Evolutionary conservation across 202 grass and related monocot genomes (phyloP).

Genomic region (Eragrostis tef): DNA sequence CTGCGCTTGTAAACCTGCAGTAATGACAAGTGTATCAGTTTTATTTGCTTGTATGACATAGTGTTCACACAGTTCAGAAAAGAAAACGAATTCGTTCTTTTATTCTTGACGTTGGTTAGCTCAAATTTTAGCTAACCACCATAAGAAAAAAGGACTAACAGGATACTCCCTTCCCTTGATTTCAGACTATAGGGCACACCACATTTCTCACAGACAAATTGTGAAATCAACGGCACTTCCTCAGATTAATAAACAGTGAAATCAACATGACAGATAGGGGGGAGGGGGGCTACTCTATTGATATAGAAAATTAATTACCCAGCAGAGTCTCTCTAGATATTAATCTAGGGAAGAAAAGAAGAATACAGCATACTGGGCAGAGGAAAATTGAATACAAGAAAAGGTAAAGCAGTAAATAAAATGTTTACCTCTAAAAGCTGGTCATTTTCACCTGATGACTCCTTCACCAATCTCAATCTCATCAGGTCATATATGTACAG

Average conservation of each 20-base stretch:
- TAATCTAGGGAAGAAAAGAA: background rate
- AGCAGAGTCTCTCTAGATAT: background rate
- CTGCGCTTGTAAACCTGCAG: slow-evolving; percentile 81
- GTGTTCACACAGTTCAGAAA: slow-evolving; percentile 3
- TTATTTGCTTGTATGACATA: slow-evolving; percentile 24
- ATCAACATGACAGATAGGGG: background rate
- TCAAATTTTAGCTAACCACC: too few species aligned
- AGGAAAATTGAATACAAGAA: slow-evolving; percentile 7
- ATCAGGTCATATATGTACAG: slow-evolving; percentile 93
- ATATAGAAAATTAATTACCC: background rate
- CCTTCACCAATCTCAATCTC: slow-evolving; percentile 65
- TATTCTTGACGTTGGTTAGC: too few species aligned
- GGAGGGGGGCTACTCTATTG: background rate
- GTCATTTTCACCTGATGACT: slow-evolving; percentile 69
- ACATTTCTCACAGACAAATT: background rate
- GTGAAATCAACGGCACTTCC: background rate
- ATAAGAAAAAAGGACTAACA: background rate
- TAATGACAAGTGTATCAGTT: slow-evolving; percentile 19
- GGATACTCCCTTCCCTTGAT: background rate
- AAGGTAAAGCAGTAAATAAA: slow-evolving; percentile 24
- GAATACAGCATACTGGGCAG: slow-evolving; percentile 28
- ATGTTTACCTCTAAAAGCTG: slow-evolving; percentile 74
- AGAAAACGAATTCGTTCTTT: background rate
- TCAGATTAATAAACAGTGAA: slow-evolving; percentile 13
- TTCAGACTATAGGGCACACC: background rate